phyloP scores from a whole-genome alignment of 2,329 filamentous ascomycete genomes.

The Hypoxylon sp. region DNA sequence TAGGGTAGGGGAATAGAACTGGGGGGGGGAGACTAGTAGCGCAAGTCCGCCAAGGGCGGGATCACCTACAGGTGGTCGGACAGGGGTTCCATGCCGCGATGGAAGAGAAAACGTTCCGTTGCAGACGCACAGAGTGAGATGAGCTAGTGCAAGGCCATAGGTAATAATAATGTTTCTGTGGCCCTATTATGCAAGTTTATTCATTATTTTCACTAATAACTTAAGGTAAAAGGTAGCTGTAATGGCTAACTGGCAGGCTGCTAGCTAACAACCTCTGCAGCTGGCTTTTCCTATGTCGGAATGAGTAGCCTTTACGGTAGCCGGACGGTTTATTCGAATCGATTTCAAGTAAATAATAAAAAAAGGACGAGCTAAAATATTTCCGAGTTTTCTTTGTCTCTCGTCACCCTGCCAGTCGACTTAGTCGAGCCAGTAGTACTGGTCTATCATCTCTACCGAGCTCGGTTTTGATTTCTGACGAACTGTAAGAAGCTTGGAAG shows the following conservation, averaged over 20 bases:
- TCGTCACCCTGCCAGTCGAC: slow-evolving; percentile 16
- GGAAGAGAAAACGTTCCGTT: slow-evolving; percentile 45
- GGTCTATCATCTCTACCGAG: slow-evolving; percentile 30
- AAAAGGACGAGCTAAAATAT: not conserved
- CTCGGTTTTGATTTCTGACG: slow-evolving; percentile 31
- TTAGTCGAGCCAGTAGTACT: slow-evolving; percentile 22
- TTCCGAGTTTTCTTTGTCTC: slow-evolving; percentile 9
- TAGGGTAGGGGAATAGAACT: slow-evolving; percentile 36
- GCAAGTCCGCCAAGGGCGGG: slow-evolving; percentile 50
- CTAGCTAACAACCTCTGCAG: slow-evolving; percentile 16
- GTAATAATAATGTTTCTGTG: slow-evolving; percentile 16
- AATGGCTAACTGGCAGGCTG: not conserved
- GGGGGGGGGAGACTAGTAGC: slow-evolving; percentile 37
- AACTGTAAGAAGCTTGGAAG: slow-evolving; percentile 36
- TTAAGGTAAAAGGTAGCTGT: slow-evolving; percentile 20
- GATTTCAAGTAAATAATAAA: not conserved
- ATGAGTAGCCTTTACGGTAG: slow-evolving; percentile 36
- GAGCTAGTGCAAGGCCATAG: slow-evolving; percentile 31
- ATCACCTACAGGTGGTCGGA: slow-evolving; percentile 48
- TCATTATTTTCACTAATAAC: slow-evolving; percentile 41
- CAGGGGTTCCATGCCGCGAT: slow-evolving; percentile 49
- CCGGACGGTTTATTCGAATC: slow-evolving; percentile 38
- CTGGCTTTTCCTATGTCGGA: slow-evolving; percentile 34
- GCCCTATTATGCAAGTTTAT: slow-evolving; percentile 39
- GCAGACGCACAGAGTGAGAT: slow-evolving; percentile 46